Evolutionary conservation across 2,329 filamentous ascomycete species (phyloP), one percentile per base, ranked within the genome.

Genomic region (Fusarium odoratissimum): DNA sequence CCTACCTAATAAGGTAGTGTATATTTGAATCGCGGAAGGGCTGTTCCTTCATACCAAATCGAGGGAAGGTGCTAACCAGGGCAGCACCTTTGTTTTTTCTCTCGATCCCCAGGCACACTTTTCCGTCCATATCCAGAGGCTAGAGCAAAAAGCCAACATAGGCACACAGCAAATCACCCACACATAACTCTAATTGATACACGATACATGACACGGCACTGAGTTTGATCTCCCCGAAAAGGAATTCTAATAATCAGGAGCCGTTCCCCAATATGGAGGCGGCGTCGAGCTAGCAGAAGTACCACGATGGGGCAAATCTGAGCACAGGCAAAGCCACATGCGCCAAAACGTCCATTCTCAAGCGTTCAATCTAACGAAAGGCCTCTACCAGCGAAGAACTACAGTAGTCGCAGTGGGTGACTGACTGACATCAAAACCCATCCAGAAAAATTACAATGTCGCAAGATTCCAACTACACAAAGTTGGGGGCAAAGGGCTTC

Each of bases 191-290:
- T 61, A 67, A 61, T 66, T 35, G 5, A 45, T 54, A 41, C 49
- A 44, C 13, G 45, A 45, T 33, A 57, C 44, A 49, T 64, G 38
- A 41, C 44, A 64, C 40, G 45, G 64, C 17, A 68, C 48, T 38
- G 64, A 52, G 40, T 37, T 58, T 46, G 38, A 48, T 45, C 42
- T 64, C 56, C 58, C 61, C 49, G 60, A 56, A 64, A 65, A 56
- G 42, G 48, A 45, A 64, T 63, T 66, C 61, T 67, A 31, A 33
- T 52, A 21, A 28, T 41, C 42, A 74, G 70, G 64, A 66, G 55
- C 58, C 60, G 54, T 62, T 75, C 42, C 65, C 58, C 51, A 59
- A 74, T 71, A 69, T 73, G 74, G 74, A 69, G 72, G 59, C 66
- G 67, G 72, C 60, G 71, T 66, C 42, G 44, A 61, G 64, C 73